phyloP scores from a whole-genome alignment of 2,329 filamentous ascomycete species.

The Aureobasidium leucospermi region DNA sequence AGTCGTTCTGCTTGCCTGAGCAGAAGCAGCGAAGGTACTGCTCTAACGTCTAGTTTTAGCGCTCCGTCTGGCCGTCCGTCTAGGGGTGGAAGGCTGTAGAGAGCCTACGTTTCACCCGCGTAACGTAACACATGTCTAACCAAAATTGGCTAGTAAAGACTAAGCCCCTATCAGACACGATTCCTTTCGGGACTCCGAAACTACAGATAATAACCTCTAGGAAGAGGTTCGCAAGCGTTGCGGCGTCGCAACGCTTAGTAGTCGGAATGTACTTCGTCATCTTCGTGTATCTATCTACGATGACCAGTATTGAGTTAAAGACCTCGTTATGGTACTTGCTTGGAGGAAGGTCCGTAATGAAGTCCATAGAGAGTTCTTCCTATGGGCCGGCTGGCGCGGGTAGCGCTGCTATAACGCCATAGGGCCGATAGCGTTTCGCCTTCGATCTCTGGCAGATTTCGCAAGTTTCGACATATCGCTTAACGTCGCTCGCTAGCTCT shows the following conservation, averaged over 20 bases:
- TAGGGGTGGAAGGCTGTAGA: constrained; percentile 16
- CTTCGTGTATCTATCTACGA: constrained; percentile 1
- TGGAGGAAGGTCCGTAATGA: too few species aligned
- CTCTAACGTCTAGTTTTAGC: constrained; percentile 16
- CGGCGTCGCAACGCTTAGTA: background rate
- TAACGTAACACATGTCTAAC: constrained; percentile 7
- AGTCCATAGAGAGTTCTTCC: too few species aligned
- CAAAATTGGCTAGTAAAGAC: constrained; percentile 16
- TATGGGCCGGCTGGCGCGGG: too few species aligned
- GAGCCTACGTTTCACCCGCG: constrained; percentile 8
- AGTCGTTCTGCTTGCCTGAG: constrained; percentile 6
- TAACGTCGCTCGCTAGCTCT: too few species aligned
- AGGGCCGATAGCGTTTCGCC: too few species aligned
- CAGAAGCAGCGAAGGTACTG: constrained; percentile 14
- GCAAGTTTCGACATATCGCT: too few species aligned
- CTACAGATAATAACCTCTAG: background rate
- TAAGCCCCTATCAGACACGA: constrained; percentile 10
- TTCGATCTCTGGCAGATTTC: too few species aligned
- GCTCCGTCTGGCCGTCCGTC: constrained; percentile 15
- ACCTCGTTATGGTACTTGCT: too few species aligned
- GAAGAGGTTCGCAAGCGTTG: background rate
- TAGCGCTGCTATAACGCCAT: too few species aligned
- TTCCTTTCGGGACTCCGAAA: background rate
- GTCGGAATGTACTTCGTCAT: background rate
- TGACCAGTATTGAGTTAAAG: constrained; percentile 2